Conservation (phyloP, 257 asterid genomes). For the Oldenlandia corymbosa region DNA sequence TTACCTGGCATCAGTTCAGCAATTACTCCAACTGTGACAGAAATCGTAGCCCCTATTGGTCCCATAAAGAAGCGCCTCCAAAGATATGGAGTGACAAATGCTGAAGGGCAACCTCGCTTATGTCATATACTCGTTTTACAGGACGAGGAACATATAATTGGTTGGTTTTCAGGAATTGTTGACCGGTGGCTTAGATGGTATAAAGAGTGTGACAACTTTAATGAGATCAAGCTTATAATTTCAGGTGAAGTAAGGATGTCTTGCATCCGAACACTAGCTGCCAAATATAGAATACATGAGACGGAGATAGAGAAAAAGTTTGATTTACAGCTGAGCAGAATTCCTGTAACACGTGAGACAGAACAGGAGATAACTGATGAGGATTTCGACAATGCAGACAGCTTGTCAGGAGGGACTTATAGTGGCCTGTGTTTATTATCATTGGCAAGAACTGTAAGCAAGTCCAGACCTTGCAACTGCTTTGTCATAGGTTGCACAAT, state of each 20-base stretch:
- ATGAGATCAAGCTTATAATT: constrained; percentile 54
- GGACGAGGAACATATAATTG: constrained; percentile 61
- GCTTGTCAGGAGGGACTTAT: constrained; percentile 44
- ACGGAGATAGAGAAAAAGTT: constrained; percentile 61
- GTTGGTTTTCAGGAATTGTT: constrained; percentile 81
- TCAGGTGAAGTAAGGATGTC: constrained; percentile 65
- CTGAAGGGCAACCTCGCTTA: constrained; percentile 53
- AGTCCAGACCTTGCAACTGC: constrained; percentile 69
- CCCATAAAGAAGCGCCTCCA: constrained; percentile 54
- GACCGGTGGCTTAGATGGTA: constrained; percentile 80
- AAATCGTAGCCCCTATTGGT: constrained; percentile 56
- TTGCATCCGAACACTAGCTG: constrained; percentile 74
- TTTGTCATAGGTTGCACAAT: constrained; percentile 63
- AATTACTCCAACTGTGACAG: constrained; percentile 27
- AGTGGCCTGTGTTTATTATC: constrained; percentile 68
- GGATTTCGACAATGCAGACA: constrained; percentile 32
- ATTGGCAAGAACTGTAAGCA: constrained; percentile 63
- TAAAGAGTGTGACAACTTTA: constrained; percentile 52
- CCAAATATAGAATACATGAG: constrained; percentile 72
- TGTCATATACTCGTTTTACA: constrained; percentile 59
- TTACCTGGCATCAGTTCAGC: constrained; percentile 36
- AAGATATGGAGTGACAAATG: constrained; percentile 67
- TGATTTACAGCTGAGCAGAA: constrained; percentile 53
- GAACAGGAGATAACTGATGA: constrained; percentile 53
- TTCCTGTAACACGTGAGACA: constrained; percentile 53